Base-by-base conservation (phyloP, 2,329 filamentous ascomycete species). In the Neonectria ditissima region DNA sequence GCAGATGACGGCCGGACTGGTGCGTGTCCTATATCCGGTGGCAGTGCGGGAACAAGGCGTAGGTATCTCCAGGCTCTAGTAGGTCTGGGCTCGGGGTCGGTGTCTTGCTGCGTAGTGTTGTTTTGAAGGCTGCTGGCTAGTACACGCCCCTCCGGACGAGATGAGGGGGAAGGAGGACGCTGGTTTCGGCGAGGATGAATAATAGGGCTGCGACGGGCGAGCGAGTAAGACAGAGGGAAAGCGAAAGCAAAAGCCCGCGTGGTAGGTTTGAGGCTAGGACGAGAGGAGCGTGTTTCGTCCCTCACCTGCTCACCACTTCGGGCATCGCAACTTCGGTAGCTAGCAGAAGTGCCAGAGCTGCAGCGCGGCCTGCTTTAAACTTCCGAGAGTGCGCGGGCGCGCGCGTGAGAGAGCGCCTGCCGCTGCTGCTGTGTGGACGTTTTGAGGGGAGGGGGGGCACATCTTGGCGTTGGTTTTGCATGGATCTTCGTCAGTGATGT, bases 11-110 rank as follows among this genome's bases (percentile, higher is more conserved):
- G 50, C 58, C 66, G 44, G 59, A 41, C 45, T 52, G 62, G 51
- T 53, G n/a, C n/a, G 37, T 20, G n/a, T 37, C 28, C 51, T 69
- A 66, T 71, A 66, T 67, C 69, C 69, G 67, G 67, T 48, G 50
- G 47, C 41, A 53, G 44, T 50, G 47, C 60, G 56, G 55, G 44
- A n/a, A 6, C 26, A 43, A 54, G 24, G 7, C 26, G 11, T 50
- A 34, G 32, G 43, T n/a, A n/a, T n/a, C n/a, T n/a, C n/a, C n/a
- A n/a, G n/a, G n/a, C n/a, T n/a, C n/a, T n/a, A n/a, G n/a, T n/a
- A n/a, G n/a, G n/a, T n/a, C 22, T 41, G 22, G 37, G 37, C 37
- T 41, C 37, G 37, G 37, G 4, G n/a, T 20, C 37, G n/a, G 37
- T 18, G n/a, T 41, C 37, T 20, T 18, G 37, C n/a, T n/a, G n/a